Base-by-base conservation (phyloP, 805 yeast species). In the Candida nemodendra region DNA sequence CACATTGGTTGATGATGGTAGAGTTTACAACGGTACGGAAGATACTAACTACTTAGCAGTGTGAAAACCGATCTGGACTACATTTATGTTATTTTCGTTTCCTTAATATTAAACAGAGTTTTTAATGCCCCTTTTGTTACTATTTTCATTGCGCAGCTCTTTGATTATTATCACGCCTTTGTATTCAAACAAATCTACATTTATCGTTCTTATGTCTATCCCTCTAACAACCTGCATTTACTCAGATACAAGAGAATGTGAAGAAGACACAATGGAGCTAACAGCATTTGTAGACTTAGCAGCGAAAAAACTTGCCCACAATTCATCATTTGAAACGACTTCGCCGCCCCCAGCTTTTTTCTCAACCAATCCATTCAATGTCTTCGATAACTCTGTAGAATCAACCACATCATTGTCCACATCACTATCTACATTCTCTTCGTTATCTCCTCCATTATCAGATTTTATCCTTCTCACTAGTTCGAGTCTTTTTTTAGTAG, bases 21-120 rank as follows among this genome's bases (percentile, higher is more conserved):
- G 70, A 48, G 69, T 83, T 32, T 84, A 81, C 56, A 71, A 75
- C 32, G 87, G 89, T 11, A 74, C 76, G 44, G 88, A 83, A 51
- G 91, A 84, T 42, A 71, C 71, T 38, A 69, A 77, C 18, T 81
- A 60, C 53, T 67, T 81, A 50, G 77, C 81, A 36, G 71, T 78
- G 42, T 74, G 56, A 54, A n/a, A n/a, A n/a, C n/a, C n/a, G n/a
- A n/a, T n/a, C n/a, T n/a, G n/a, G n/a, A n/a, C n/a, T n/a, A n/a
- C n/a, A n/a, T n/a, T n/a, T n/a, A n/a, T n/a, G n/a, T n/a, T n/a
- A n/a, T n/a, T n/a, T n/a, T n/a, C n/a, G n/a, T n/a, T n/a, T n/a
- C n/a, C n/a, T n/a, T n/a, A n/a, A n/a, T n/a, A n/a, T n/a, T n/a
- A n/a, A n/a, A n/a, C n/a, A n/a, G n/a, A n/a, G n/a, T n/a, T n/a